Percentiles rank a stretch among this genome's conserved stretches.
Conservation (phyloP, 1,284 basidiomycete species). For the Sporisorium exsertum region DNA sequence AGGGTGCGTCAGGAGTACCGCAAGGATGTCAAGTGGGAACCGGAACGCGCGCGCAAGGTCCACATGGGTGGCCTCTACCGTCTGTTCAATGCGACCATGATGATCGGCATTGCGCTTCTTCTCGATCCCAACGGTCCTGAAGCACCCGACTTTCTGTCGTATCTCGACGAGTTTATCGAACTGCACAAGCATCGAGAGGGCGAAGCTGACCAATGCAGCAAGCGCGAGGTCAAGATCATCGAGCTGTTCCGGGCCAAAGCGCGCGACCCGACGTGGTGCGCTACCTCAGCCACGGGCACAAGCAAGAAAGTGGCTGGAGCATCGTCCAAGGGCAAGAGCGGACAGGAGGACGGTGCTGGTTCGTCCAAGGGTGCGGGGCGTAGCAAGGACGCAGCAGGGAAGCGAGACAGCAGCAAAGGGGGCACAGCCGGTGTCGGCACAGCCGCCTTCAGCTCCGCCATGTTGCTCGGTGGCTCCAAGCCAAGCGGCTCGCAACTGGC, state of each 20-base stretch:
- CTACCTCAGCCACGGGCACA: conserved; percentile 46
- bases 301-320: conserved; percentile 15
- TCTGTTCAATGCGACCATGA: conserved; percentile 62
- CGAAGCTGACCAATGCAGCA: conserved; percentile 61
- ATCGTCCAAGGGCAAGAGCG: conserved; percentile 19
- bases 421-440: conserved; percentile 45
- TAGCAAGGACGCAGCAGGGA: conserved; percentile 26
- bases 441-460: conserved; percentile 45
- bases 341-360: neutral
- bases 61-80: conserved; percentile 66
- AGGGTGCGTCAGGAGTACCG: conserved; percentile 59
- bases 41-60: conserved; percentile 51
- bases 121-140: conserved; percentile 56
- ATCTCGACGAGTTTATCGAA: conserved; percentile 65
- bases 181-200: conserved; percentile 51
- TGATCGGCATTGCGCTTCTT: conserved; percentile 65
- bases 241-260: conserved; percentile 64
- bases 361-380: conserved; percentile 5
- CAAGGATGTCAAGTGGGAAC: conserved; percentile 60
- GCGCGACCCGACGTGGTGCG: conserved; percentile 62
- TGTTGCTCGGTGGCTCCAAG: conserved; percentile 39
- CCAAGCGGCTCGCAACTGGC: conserved; percentile 21
- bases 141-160: conserved; percentile 50
- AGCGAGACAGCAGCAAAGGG: conserved; percentile 19
- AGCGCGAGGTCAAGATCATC: conserved; percentile 66